Conservation (phyloP, 1,284 basidiomycete species). For the Waitea zeae region DNA sequence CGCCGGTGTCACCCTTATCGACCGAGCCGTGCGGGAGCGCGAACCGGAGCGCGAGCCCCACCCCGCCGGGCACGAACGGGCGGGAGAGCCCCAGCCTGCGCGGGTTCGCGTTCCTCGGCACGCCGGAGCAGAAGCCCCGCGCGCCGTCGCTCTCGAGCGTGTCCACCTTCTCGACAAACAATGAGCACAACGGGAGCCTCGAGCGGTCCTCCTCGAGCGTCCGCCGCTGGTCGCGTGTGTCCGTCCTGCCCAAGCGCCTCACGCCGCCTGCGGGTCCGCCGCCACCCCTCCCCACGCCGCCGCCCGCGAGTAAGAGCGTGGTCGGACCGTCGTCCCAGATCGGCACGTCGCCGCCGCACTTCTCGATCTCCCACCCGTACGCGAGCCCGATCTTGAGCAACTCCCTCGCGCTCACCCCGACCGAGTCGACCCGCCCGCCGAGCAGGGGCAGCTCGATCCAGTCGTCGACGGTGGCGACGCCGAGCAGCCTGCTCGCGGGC, state of each 20-base stretch:
- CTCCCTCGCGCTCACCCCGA: not conserved
- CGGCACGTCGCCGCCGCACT: slow-evolving; percentile 12
- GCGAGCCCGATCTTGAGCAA: slow-evolving; percentile 24
- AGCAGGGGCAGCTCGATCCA: slow-evolving; percentile 29
- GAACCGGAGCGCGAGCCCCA: slow-evolving; percentile 17
- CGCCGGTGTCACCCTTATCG: too few species aligned
- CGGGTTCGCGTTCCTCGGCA: slow-evolving; percentile 11
- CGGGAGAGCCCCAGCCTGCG: not conserved
- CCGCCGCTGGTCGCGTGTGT: slow-evolving; percentile 43
- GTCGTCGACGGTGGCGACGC: slow-evolving; percentile 23
- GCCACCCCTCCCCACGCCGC: slow-evolving; percentile 24
- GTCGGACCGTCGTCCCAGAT: slow-evolving; percentile 5
- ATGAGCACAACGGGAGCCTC: too few species aligned
- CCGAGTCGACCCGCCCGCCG: slow-evolving; percentile 5
- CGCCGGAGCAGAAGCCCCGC: slow-evolving; percentile 20
- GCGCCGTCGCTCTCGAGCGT: slow-evolving; percentile 33
- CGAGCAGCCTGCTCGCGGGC: slow-evolving; percentile 7
- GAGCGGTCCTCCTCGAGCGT: slow-evolving; percentile 19
- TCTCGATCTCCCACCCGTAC: slow-evolving; percentile 24
- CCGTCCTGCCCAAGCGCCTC: slow-evolving; percentile 29
- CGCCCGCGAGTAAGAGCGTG: slow-evolving; percentile 5
- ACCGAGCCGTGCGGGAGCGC: slow-evolving; percentile 11
- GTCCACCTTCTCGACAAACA: slow-evolving; percentile 32
- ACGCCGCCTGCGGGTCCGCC: slow-evolving; percentile 42
- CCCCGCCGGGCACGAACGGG: slow-evolving; percentile 6